Evolutionary conservation across 2,329 filamentous ascomycete genomes (phyloP), one percentile per base, ranked within the genome.

Genomic region (Dactylonectria macrodidyma): DNA sequence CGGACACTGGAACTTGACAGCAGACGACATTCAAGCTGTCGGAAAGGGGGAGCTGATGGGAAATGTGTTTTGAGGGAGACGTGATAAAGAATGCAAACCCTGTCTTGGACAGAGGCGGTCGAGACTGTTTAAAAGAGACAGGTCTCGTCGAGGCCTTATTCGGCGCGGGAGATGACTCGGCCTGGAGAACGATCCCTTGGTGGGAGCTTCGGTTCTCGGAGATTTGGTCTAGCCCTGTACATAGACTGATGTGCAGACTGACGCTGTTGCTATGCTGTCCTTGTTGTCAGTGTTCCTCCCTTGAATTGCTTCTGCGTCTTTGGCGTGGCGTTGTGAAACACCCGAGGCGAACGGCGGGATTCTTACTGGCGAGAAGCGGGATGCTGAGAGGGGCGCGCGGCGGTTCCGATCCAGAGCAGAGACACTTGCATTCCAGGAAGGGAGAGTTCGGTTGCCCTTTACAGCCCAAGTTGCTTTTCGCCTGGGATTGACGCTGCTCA

Each of bases 21-120:
- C 78, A 85, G 87, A 89, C 88, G 87, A 89, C 88, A 89, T 89
- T 79, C 80, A 88, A 87, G 81, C 83, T 82, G 81, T 81, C 76
- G 77, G 76, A 70, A 75, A 78, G 72, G 76, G 75, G 75, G 77
- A 68, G 73, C 70, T 70, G 74, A 69, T 77, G 73, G 74, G 76
- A 77, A 78, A 81, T 82, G 79, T 77, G 73, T 72, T 67, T 67
- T 70, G 68, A 75, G 71, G 73, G 70, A 74, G 72, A 72, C 67
- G 61, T 76, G 70, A 68, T 74, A 66, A 77, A 78, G 76, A 80
- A 81, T 79, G 78, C 71, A 78, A 76, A 73, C 70, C 75, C 69
- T 82, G 81, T 83, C 81, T 83, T 81, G 80, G 76, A 77, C 68
- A 77, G 71, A 72, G 76, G 73, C 75, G 73, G 75, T 76, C 72